Percentiles rank a stretch among this genome's conserved stretches.
Conservation (phyloP, 108 stramenopile species). For the Pelagomonas calceolata region DNA sequence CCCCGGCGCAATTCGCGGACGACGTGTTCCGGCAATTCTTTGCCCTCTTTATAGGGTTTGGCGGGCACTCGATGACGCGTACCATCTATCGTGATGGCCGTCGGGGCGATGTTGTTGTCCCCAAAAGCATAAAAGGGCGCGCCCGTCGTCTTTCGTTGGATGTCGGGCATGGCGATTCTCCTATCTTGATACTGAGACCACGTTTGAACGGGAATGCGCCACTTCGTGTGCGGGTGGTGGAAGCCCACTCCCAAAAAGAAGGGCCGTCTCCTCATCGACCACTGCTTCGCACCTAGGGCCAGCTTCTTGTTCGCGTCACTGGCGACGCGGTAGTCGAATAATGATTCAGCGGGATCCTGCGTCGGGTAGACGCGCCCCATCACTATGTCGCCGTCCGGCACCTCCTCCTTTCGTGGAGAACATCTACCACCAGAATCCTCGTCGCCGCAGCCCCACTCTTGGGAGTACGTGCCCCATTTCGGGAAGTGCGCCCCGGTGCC, state of each 20-base stretch:
- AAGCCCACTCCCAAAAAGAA: conserved; percentile 3
- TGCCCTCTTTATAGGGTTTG: not conserved
- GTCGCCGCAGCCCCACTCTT: not conserved
- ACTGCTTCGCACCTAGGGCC: not conserved
- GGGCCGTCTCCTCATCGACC: not conserved
- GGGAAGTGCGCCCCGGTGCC: not conserved
- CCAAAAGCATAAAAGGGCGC: not conserved
- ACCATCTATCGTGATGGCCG: not conserved
- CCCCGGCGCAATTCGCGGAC: conserved; percentile 1
- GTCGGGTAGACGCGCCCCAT: not conserved
- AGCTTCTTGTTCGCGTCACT: not conserved
- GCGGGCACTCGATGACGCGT: not conserved
- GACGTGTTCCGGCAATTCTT: not conserved
- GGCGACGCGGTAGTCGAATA: not conserved
- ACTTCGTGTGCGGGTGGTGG: conserved; percentile 7
- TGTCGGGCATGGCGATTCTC: not conserved
- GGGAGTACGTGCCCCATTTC: not conserved
- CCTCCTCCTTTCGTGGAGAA: not conserved
- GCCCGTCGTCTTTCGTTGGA: not conserved
- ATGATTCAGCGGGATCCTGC: not conserved
- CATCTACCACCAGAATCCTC: not conserved
- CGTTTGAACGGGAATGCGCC: not conserved
- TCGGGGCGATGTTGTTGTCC: not conserved
- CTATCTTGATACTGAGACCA: not conserved
- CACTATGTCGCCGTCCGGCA: not conserved